phyloP scores from a whole-genome alignment of 2,329 filamentous ascomycete genomes.

The Ascosphaera acerosa region DNA sequence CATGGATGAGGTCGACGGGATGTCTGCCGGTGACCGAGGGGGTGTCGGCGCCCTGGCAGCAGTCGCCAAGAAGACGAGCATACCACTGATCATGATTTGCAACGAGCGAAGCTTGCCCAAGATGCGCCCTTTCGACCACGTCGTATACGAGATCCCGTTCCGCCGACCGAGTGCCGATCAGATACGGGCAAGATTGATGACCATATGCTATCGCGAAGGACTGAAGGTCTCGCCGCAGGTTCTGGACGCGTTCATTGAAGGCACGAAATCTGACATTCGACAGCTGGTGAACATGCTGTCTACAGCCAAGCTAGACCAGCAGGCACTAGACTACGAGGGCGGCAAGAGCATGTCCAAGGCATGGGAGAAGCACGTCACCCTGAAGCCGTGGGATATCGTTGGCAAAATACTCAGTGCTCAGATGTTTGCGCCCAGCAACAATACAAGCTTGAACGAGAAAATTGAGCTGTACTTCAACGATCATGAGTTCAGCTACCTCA shows the following conservation, averaged over 20 bases:
- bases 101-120: conserved; percentile 82
- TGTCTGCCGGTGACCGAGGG: conserved; percentile 90
- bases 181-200: conserved; percentile 77
- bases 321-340: conserved; percentile 55
- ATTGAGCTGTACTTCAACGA: conserved; percentile 98
- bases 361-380: conserved; percentile 91
- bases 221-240: conserved; percentile 63
- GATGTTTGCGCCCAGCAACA: conserved; percentile 63
- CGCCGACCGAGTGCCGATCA: conserved; percentile 72
- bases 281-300: conserved; percentile 98
- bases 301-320: conserved; percentile 70
- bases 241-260: conserved; percentile 82
- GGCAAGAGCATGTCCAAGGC: conserved; percentile 88
- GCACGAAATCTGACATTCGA: conserved; percentile 82
- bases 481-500: conserved; percentile 87
- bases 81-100: conserved; percentile 92
- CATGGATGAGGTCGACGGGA: conserved; percentile 98
- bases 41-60: conserved; percentile 86
- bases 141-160: conserved; percentile 67
- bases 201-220: conserved; percentile 78
- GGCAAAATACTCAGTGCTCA: conserved; percentile 73
- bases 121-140: conserved; percentile 92
- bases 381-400: conserved; percentile 97
- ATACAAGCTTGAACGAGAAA: conserved; percentile 81
- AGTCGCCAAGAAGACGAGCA: conserved; percentile 80